Percentiles rank a stretch among this genome's conserved stretches.
These are phyloP conservation scores for Auriscalpium vulgare DNA, from an alignment of 768 basidiomycete species.

Conservation along the genomic window DNA sequence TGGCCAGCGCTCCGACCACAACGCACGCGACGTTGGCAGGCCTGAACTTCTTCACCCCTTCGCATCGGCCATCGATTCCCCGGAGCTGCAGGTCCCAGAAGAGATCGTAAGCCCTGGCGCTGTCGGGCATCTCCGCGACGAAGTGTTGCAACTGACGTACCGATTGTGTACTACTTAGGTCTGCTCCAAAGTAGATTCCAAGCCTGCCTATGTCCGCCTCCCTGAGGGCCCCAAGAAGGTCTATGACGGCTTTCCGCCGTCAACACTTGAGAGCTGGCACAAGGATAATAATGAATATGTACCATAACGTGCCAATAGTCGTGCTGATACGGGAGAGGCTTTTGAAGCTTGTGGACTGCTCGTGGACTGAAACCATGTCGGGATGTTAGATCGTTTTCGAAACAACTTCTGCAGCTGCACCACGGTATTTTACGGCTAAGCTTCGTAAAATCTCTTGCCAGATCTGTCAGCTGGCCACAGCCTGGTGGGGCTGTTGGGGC, in stretches of 20 bases:
- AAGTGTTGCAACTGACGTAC: no score
- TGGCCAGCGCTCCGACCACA: neutral
- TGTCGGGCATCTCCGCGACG: no score
- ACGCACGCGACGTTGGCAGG: conserved; percentile 26
- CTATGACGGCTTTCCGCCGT: conserved; percentile 34
- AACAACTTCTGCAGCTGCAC: no score
- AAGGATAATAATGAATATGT: conserved; percentile 40
- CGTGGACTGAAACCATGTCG: no score
- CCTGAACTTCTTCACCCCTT: conserved; percentile 61
- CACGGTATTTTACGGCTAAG: no score
- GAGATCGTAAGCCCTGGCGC: conserved; percentile 34
- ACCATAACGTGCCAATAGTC: conserved; percentile 8
- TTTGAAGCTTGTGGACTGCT: no score
- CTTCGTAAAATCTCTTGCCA: no score
- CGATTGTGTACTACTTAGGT: neutral
- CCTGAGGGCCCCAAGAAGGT: conserved; percentile 48
- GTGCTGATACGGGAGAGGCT: no score
- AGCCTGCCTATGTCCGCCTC: conserved; percentile 53
- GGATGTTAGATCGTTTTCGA: no score
- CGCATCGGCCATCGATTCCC: conserved; percentile 57
- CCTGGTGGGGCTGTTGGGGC: no score
- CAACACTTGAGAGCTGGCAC: conserved; percentile 55
- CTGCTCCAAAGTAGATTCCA: conserved; percentile 28
- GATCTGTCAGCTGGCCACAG: no score
- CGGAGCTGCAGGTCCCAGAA: conserved; percentile 43